Percentiles rank a stretch among this genome's conserved stretches.
Conservation (phyloP, 257 asterid genomes). For the Galeopsis tetrahit region DNA sequence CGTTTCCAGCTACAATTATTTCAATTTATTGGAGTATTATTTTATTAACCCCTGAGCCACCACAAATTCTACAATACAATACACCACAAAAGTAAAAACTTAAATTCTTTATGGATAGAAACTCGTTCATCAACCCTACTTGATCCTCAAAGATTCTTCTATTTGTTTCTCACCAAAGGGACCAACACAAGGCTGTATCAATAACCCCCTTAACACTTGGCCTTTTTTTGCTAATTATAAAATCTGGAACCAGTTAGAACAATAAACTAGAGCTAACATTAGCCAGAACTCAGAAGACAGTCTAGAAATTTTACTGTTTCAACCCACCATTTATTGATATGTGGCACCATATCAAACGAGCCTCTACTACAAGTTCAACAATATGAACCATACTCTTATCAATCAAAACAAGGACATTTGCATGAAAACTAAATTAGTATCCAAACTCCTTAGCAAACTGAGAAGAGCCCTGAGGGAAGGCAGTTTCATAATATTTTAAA, state of each 20-base stretch:
- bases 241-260: not conserved
- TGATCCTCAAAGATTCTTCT: not conserved
- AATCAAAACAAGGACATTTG: slow-evolving; percentile 10
- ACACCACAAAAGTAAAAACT: not conserved
- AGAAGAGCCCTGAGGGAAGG: slow-evolving; percentile 4
- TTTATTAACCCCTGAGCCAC: too few species aligned
- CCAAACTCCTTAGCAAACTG: not conserved
- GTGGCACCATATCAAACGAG: not conserved
- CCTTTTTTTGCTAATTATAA: not conserved
- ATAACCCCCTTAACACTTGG: not conserved
- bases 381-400: slow-evolving; percentile 7
- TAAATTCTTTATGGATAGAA: not conserved
- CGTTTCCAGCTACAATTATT: not conserved
- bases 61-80: not conserved
- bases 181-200: not conserved
- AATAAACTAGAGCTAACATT: slow-evolving; percentile 18
- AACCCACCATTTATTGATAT: not conserved
- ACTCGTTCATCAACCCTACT: not conserved
- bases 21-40: not conserved
- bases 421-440: not conserved
- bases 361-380: slow-evolving; percentile 16
- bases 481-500: not conserved
- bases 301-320: not conserved
- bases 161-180: not conserved
- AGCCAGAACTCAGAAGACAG: slow-evolving; percentile 7